Conservation (phyloP, 148 eudicot genomes). For the Fagopyrum esculentum region DNA sequence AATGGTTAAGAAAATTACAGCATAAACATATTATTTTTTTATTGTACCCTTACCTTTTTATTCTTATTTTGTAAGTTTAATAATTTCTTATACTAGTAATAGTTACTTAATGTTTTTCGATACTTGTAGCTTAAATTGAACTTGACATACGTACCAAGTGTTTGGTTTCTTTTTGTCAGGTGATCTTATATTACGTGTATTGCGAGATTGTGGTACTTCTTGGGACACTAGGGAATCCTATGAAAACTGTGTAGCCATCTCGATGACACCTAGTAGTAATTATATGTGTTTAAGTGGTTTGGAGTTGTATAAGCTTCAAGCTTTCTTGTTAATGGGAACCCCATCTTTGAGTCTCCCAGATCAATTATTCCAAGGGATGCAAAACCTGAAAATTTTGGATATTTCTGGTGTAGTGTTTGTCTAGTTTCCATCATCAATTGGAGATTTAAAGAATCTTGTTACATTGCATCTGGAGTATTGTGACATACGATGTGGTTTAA, state of each 20-base stretch:
- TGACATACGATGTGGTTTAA: background rate
- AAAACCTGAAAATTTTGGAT: background rate
- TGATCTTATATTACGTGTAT: background rate
- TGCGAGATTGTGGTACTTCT: background rate
- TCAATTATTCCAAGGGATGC: background rate
- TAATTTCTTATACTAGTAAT: too few relatives aligned
- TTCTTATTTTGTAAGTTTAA: too few relatives aligned
- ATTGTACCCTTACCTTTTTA: too few relatives aligned
- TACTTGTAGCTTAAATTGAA: too few relatives aligned
- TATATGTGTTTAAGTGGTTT: background rate
- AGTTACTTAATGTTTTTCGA: too few relatives aligned
- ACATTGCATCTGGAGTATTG: slow-evolving; percentile 2
- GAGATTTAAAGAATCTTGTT: background rate
- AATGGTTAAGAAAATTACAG: too few relatives aligned
- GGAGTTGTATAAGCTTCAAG: background rate
- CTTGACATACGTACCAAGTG: background rate
- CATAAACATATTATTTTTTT: too few relatives aligned
- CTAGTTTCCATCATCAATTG: background rate
- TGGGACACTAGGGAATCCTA: background rate
- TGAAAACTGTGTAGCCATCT: background rate
- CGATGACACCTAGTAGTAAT: background rate
- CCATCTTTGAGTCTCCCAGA: background rate
- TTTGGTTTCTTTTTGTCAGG: background rate
- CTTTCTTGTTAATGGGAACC: background rate
- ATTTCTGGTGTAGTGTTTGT: background rate